phyloP scores from a whole-genome alignment of 2,329 filamentous ascomycete species.

The Fusarium sulawesiense region DNA sequence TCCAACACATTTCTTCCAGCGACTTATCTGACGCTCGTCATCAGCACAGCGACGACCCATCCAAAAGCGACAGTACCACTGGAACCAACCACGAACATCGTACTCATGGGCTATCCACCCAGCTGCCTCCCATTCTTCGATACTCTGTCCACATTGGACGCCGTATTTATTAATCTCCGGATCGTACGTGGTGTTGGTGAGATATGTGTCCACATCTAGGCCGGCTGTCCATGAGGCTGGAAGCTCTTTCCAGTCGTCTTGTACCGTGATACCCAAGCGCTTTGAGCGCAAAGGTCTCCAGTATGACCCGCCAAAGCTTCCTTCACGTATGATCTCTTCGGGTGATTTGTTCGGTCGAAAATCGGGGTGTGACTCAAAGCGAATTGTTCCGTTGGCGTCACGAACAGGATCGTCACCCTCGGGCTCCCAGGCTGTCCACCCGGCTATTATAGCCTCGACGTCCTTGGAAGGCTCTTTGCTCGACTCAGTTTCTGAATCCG shows the following conservation, averaged over 20 bases:
- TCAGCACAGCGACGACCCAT: slow-evolving; percentile 20
- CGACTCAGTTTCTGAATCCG: neutral
- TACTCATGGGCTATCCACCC: slow-evolving; percentile 24
- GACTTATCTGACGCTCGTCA: slow-evolving; percentile 25
- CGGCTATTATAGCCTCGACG: neutral
- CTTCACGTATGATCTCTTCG: slow-evolving; percentile 18
- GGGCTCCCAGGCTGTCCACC: slow-evolving; percentile 3
- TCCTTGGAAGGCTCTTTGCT: neutral
- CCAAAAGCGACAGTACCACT: slow-evolving; percentile 24
- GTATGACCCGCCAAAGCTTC: slow-evolving; percentile 26
- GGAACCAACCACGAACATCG: slow-evolving; percentile 20
- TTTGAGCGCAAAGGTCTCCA: slow-evolving; percentile 16
- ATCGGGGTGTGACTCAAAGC: slow-evolving; percentile 7
- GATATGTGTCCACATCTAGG: slow-evolving; percentile 4
- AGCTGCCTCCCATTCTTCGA: slow-evolving; percentile 29
- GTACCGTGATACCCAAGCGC: neutral
- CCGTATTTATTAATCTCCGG: slow-evolving; percentile 27
- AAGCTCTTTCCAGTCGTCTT: slow-evolving; percentile 15
- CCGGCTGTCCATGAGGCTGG: slow-evolving; percentile 9
- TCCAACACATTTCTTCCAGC: slow-evolving; percentile 26
- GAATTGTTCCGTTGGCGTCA: neutral
- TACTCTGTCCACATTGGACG: slow-evolving; percentile 19
- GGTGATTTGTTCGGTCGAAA: slow-evolving; percentile 24
- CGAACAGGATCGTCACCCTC: neutral
- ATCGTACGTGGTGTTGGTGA: neutral